Conservation (phyloP, 2,329 filamentous ascomycete species). For the Diaporthe ampelina region DNA sequence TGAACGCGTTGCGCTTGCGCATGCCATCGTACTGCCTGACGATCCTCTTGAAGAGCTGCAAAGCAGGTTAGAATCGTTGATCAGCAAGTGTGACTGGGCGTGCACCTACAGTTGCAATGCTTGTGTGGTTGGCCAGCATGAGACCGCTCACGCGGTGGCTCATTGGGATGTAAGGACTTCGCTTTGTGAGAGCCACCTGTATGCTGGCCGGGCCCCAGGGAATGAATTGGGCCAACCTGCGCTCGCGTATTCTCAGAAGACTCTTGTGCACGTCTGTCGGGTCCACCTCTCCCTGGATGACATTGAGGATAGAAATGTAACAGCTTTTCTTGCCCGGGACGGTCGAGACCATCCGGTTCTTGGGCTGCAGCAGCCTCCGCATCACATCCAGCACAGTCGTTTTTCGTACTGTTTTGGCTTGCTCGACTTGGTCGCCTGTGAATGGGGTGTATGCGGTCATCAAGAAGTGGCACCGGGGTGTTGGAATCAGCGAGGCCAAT, state of each 20-base stretch:
- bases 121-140: constrained; percentile 98
- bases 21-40: constrained; percentile 93
- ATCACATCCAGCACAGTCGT: constrained; percentile 98
- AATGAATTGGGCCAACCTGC: constrained; percentile 94
- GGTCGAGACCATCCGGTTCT: constrained; percentile 99
- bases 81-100: neutral
- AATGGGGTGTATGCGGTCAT: constrained; percentile 99
- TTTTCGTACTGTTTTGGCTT: constrained; percentile 97
- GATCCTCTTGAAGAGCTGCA: constrained; percentile 89
- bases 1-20: constrained; percentile 95
- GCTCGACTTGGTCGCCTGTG: constrained; percentile 94
- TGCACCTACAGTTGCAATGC: constrained; percentile 83
- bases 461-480: constrained; percentile 96
- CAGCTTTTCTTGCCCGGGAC: constrained; percentile 96
- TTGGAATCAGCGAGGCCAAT: constrained; percentile 94
- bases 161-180: constrained; percentile 95
- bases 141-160: constrained; percentile 94
- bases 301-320: constrained; percentile 98
- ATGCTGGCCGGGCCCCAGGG: constrained; percentile 99
- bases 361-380: constrained; percentile 93
- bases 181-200: constrained; percentile 95
- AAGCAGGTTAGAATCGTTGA: constrained; percentile 20
- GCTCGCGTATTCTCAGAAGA: constrained; percentile 92
- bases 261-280: constrained; percentile 99
- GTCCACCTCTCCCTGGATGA: constrained; percentile 98